Evolutionary conservation across 2,329 filamentous ascomycete genomes (phyloP).

Genomic region (Cercospora citrullina): DNA sequence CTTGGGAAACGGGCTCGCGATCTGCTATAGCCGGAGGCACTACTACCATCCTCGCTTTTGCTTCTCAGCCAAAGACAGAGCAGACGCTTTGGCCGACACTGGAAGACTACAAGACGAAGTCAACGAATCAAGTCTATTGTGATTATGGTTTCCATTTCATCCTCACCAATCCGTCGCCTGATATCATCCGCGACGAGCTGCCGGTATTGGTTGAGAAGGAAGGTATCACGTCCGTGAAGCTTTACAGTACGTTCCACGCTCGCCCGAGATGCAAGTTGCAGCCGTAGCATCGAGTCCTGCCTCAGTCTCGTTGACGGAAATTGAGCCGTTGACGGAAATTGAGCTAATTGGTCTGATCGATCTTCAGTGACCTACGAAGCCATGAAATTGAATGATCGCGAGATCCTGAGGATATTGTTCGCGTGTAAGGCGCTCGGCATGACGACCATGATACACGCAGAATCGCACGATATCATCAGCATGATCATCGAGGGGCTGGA

Average conservation of each 20-base stretch:
- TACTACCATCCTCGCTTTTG: conserved; percentile 61
- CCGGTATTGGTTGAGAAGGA: conserved; percentile 42
- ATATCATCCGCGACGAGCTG: conserved; percentile 47
- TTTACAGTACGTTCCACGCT: conserved; percentile 44
- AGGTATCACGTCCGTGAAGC: conserved; percentile 53
- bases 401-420: conserved; percentile 55
- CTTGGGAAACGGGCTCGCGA: conserved; percentile 53
- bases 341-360: not conserved
- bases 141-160: conserved; percentile 61
- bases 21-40: conserved; percentile 60
- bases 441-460: conserved; percentile 54
- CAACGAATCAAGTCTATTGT: conserved; percentile 51
- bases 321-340: too few relatives aligned
- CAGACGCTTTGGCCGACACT: conserved; percentile 50
- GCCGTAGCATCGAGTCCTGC: not conserved
- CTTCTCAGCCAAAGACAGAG: conserved; percentile 53
- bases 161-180: conserved; percentile 48
- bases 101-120: conserved; percentile 50
- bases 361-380: conserved; percentile 50
- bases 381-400: conserved; percentile 51
- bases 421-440: conserved; percentile 48
- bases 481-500: conserved; percentile 47
- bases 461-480: conserved; percentile 51
- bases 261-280: not conserved
- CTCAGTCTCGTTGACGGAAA: not conserved